Conservation (phyloP, 2,329 filamentous ascomycete species). For the Plectosphaerella sp. region DNA sequence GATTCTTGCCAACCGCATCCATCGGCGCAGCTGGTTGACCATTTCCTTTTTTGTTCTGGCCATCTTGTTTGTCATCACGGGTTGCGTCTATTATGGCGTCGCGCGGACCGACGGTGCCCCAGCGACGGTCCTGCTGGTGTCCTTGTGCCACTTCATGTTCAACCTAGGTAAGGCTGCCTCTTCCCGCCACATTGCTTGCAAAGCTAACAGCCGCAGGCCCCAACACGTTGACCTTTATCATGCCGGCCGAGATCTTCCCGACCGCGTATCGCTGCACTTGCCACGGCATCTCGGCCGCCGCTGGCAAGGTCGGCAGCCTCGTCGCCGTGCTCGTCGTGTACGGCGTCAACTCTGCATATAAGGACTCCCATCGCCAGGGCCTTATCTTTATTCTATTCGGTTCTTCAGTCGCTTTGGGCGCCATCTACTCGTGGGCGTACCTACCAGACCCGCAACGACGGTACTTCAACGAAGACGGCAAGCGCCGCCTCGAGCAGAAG, state of each 20-base stretch:
- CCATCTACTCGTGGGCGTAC: constrained; percentile 47
- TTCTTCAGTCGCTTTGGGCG: constrained; percentile 42
- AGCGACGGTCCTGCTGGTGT: constrained; percentile 44
- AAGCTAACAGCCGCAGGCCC: constrained; percentile 33
- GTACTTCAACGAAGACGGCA: constrained; percentile 26
- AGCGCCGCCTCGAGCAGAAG: constrained; percentile 36
- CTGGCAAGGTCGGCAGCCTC: constrained; percentile 55
- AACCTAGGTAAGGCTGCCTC: constrained; percentile 40
- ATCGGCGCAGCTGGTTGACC: constrained; percentile 44
- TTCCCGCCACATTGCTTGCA: neutral
- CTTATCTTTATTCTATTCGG: constrained; percentile 48
- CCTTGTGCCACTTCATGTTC: constrained; percentile 49
- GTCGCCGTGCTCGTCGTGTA: constrained; percentile 45
- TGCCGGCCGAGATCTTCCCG: constrained; percentile 61
- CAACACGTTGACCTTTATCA: constrained; percentile 59
- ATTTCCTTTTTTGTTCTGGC: constrained; percentile 42
- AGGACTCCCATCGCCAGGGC: constrained; percentile 36
- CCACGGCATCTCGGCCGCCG: constrained; percentile 57
- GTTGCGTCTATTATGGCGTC: constrained; percentile 45
- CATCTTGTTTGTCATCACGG: constrained; percentile 42
- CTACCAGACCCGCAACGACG: constrained; percentile 42
- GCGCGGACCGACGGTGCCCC: constrained; percentile 34
- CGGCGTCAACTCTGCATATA: constrained; percentile 42
- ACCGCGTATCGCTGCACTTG: constrained; percentile 60
- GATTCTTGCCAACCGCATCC: constrained; percentile 40